Evolutionary conservation across 2,329 filamentous ascomycete genomes (phyloP).

Genomic region (Colletotrichum eremochloae): DNA sequence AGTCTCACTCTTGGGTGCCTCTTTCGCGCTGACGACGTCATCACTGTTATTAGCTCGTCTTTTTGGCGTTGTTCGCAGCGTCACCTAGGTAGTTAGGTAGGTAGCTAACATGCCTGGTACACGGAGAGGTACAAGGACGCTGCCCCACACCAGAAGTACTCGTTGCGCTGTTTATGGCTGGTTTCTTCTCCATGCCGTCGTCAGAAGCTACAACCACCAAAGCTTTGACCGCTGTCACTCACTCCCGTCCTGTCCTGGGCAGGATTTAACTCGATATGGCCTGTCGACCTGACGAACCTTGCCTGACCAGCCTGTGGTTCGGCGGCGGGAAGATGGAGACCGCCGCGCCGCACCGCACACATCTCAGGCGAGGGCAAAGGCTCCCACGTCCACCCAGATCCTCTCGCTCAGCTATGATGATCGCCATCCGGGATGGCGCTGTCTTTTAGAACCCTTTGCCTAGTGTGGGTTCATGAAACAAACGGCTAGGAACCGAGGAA

Average conservation of each 20-base stretch:
- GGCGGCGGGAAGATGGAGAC: background rate
- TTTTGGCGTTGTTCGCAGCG: constrained; percentile 40
- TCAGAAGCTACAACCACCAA: constrained; percentile 26
- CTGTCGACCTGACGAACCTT: background rate
- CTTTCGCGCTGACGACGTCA: constrained; percentile 43
- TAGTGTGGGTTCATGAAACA: constrained; percentile 33
- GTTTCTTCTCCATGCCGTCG: background rate
- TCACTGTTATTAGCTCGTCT: constrained; percentile 39
- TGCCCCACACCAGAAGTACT: constrained; percentile 29
- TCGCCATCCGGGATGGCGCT: constrained; percentile 37
- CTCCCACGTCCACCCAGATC: constrained; percentile 7
- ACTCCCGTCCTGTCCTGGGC: background rate
- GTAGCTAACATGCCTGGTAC: constrained; percentile 31
- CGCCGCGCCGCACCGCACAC: background rate
- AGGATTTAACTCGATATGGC: background rate
- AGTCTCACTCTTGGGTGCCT: constrained; percentile 34
- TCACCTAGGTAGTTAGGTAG: constrained; percentile 15
- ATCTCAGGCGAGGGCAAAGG: background rate
- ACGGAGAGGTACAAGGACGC: background rate
- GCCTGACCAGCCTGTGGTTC: constrained; percentile 4
- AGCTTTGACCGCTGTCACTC: constrained; percentile 27
- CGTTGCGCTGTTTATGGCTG: constrained; percentile 3
- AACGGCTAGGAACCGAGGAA: constrained; percentile 13
- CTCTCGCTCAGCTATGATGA: constrained; percentile 34
- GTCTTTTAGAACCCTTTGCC: constrained; percentile 31